Conservation (phyloP, 257 asterid genomes). For the Henckelia pumila region DNA sequence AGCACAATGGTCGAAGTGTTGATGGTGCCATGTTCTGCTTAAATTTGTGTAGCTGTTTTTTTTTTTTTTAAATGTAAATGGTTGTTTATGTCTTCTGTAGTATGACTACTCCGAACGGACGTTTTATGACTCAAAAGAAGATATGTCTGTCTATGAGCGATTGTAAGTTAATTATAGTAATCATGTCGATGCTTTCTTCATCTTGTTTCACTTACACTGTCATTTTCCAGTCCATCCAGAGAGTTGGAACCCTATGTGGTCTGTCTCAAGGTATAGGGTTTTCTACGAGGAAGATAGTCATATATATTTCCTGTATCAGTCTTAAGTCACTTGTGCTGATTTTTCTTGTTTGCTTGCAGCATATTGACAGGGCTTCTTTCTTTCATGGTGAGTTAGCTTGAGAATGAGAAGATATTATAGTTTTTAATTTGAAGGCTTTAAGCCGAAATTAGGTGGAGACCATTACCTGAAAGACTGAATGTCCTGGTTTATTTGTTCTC, state of each 20-base stretch:
- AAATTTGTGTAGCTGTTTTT: conserved; percentile 13
- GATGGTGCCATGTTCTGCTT: conserved; percentile 12
- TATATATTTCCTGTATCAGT: conserved; percentile 9
- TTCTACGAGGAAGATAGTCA: not conserved
- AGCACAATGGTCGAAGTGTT: not conserved
- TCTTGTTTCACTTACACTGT: conserved; percentile 25
- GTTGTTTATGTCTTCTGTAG: conserved; percentile 39
- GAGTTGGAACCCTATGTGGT: conserved; percentile 75
- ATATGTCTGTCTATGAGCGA: conserved; percentile 96
- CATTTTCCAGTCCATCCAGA: conserved; percentile 57
- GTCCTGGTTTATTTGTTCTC: conserved; percentile 28
- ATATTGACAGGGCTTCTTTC: conserved; percentile 95
- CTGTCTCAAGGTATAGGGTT: conserved; percentile 52
- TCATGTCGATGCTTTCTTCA: conserved; percentile 9
- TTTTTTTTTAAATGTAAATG: conserved; percentile 8
- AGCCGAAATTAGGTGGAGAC: not conserved
- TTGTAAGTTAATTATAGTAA: conserved; percentile 41
- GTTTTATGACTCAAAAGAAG: conserved; percentile 88
- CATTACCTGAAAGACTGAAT: not conserved
- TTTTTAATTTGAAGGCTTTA: not conserved
- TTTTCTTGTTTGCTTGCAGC: conserved; percentile 51
- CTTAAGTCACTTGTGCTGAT: conserved; percentile 33
- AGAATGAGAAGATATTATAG: not conserved
- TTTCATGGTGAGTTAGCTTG: conserved; percentile 76
- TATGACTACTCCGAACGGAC: conserved; percentile 86